These are phyloP conservation scores for Rickenella mellea DNA, from an alignment of 768 basidiomycete species.

Conservation along the genomic window DNA sequence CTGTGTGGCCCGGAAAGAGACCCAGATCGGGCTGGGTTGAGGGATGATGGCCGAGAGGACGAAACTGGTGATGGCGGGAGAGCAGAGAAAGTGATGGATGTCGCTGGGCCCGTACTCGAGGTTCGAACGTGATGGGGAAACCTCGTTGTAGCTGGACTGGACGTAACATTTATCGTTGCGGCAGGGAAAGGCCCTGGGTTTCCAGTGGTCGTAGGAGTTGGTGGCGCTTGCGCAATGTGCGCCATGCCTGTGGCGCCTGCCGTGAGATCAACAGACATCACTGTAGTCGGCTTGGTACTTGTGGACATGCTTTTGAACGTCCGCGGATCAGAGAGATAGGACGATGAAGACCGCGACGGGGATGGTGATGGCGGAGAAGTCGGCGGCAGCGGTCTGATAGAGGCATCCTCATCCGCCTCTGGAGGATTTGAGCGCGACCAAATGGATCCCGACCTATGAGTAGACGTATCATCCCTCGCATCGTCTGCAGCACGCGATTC, in stretches of 20 bases:
- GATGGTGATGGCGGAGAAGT: conserved; percentile 82
- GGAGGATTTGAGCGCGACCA: conserved; percentile 71
- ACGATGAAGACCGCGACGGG: conserved; percentile 75
- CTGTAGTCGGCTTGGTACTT: conserved; percentile 90
- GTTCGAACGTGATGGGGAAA: conserved; percentile 51
- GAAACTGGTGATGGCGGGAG: conserved; percentile 44
- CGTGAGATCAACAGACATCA: conserved; percentile 80
- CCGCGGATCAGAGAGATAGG: conserved; percentile 71
- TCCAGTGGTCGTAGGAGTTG: conserved; percentile 37
- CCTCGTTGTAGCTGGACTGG: too few relatives aligned
- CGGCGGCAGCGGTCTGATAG: conserved; percentile 81
- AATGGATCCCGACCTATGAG: conserved; percentile 53
- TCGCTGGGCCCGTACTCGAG: conserved; percentile 46
- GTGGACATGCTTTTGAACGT: conserved; percentile 79
- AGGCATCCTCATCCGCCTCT: conserved; percentile 94
- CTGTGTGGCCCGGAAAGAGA: conserved; percentile 14
- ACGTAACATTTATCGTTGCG: too few relatives aligned
- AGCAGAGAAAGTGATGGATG: conserved; percentile 68
- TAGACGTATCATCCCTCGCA: conserved; percentile 37
- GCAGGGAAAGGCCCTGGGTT: conserved; percentile 18
- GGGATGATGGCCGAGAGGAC: conserved; percentile 33
- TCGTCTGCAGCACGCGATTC: conserved; percentile 24
- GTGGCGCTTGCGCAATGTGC: conserved; percentile 82
- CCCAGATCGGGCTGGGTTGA: conserved; percentile 9
- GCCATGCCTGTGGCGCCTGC: conserved; percentile 62